Evolutionary conservation across 768 basidiomycete genomes (phyloP), one percentile per base, ranked within the genome.

Genomic region (Leccinum broughii): DNA sequence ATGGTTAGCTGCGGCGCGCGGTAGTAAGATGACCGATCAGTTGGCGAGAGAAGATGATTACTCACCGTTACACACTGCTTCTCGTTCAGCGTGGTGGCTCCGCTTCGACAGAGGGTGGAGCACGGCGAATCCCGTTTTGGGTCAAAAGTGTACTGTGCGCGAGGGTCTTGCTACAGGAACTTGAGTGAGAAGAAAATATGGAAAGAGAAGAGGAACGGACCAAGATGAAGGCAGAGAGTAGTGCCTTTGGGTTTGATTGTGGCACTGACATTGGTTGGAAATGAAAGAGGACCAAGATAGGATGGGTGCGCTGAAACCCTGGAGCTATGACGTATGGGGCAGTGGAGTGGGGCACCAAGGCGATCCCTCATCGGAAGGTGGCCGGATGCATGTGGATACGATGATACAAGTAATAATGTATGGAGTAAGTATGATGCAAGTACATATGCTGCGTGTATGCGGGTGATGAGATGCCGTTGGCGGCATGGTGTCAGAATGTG

Each of bases 91-190:
- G n/a, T 22, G n/a, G 20, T 41, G n/a, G 22, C 74, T 51, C 75
- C 76, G 63, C 80, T 76, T 57, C 86, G 78, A 75, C 86, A 89
- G 20, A 88, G 68, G 64, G 87, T 80, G 6, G 86, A 85, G 64
- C 81, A 71, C 11, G 81, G 76, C 56, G 85, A 83, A 61, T 78
- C 82, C 44, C 82, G 78, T 62, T 84, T 82, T 65, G 81, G 83
- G 76, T 88, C 83, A 68, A 90, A 88, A 3, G 83, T 82, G 71
- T 88, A 89, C 37, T 71, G 68, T 52, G 80, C 75, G 32, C 79
- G 73, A 8, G 83, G 84, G 50, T 57, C 46, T 28, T 65, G 54
- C 62, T 65, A 48, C 30, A 34, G 13, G 51, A 28, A 20, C 30
- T 30, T 30, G 44, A 64, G 10, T 49, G 48, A 66, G 61, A 14